phyloP scores from a whole-genome alignment of 2,329 filamentous ascomycete genomes.

The Fusarium sp. region DNA sequence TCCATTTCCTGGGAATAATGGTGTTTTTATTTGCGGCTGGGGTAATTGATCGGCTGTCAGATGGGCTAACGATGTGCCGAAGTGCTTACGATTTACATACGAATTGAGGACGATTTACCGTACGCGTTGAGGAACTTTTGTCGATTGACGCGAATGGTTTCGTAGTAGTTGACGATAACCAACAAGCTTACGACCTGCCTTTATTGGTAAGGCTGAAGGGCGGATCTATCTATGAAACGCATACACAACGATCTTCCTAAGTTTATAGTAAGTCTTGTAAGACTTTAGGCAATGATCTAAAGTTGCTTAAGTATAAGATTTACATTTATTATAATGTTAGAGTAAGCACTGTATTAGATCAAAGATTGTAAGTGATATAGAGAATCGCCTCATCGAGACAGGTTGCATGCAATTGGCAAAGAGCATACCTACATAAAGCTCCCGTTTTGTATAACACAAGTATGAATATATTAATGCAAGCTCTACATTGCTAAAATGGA shows the following conservation, averaged over 20 bases:
- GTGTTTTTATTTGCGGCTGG: background rate
- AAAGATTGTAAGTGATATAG: background rate
- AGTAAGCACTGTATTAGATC: rapidly evolving
- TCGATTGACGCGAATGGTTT: background rate
- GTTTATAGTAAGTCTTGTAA: background rate
- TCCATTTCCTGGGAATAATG: background rate
- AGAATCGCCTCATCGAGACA: background rate
- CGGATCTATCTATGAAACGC: background rate
- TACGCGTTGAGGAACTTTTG: background rate
- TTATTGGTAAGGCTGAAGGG: background rate
- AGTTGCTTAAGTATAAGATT: rapidly evolving
- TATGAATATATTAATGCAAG: no score
- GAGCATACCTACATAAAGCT: background rate
- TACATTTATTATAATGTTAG: background rate
- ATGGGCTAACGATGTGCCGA: conserved; percentile 23
- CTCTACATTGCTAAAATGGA: no score
- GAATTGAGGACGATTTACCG: background rate
- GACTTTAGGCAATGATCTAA: background rate
- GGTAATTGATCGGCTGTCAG: conserved; percentile 18
- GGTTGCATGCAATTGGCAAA: rapidly evolving
- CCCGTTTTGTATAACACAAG: no score
- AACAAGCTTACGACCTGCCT: background rate
- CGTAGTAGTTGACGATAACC: background rate
- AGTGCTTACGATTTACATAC: background rate
- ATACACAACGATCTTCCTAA: background rate